Evolutionary conservation across 768 basidiomycete species (phyloP), one percentile per base, ranked within the genome.

Genomic region (Lentinus tigrinus): DNA sequence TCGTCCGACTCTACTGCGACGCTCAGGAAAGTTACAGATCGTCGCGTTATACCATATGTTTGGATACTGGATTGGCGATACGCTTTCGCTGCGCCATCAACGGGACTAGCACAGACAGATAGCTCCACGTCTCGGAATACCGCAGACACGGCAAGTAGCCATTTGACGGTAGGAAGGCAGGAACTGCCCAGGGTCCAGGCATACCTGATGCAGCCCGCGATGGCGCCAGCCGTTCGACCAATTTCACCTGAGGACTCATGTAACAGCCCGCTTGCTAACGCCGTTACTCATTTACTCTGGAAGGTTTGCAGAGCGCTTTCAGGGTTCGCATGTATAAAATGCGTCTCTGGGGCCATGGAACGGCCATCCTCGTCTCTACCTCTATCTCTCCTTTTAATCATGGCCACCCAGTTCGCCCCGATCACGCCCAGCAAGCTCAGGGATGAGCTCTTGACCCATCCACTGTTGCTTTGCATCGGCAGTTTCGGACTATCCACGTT

Each of bases 381-480:
- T n/a, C 40, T 23, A 42, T 42, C 17, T 13, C 31, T 31, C 13
- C 46, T 27, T 2, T 26, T 47, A 14, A 47, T 14, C 27, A 48
- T 48, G 47, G 47, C 47, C 47, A 31, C 28, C 16, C 26, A 43
- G 26, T 43, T 53, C 38, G 52, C 40, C n/a, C 52, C 52, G 14
- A n/a, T 53, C 27, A 39, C 52, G 21, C 21, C 27, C 26, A 21
- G 17, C 52, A 53, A 53, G 40, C 52, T 53, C 40, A 23, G 38
- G 26, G 52, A 53, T 43, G 52, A 53, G 40, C 40, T 53, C 26
- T 27, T 53, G 14, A 53, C 52, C 7, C 52, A 53, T 28, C 52
- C 52, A 9, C 52, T 53, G 24, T 42, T 53, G 52, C 52, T 53
- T 23, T 53, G 38, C 38, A 43, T 55, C 44, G 54, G 54, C 28